Evolutionary conservation across 164 flowering plant species (phyloP).

Genomic region (Stephania yunnanensis): DNA sequence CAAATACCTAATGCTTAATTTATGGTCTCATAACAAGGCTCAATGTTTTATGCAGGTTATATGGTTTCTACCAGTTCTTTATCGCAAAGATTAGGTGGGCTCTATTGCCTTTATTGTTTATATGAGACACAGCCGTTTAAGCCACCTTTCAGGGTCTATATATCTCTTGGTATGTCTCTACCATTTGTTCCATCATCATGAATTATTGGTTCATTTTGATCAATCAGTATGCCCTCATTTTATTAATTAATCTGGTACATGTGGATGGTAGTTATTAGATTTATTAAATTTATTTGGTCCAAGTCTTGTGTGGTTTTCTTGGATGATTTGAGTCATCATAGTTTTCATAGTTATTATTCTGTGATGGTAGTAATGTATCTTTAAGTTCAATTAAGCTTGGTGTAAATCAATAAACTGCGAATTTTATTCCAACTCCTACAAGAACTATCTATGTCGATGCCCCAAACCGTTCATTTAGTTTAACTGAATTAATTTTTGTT

Average conservation of each 20-base stretch:
- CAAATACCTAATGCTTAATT: too few species aligned
- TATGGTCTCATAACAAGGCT: not conserved
- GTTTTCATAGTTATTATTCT: not conserved
- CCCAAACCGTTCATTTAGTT: too few species aligned
- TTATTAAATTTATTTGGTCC: not conserved
- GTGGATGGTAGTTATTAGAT: not conserved
- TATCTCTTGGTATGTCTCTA: constrained; percentile 57
- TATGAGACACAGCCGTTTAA: constrained; percentile 86
- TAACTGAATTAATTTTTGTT: too few species aligned
- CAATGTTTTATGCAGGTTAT: constrained; percentile 43
- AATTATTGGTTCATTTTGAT: not conserved
- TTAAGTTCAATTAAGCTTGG: too few species aligned
- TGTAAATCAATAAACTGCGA: too few species aligned
- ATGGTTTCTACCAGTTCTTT: constrained; percentile 45
- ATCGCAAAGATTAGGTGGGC: constrained; percentile 71
- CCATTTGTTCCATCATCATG: not conserved
- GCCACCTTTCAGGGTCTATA: constrained; percentile 67
- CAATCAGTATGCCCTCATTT: not conserved
- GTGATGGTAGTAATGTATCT: too few species aligned
- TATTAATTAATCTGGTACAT: not conserved
- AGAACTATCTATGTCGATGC: too few species aligned
- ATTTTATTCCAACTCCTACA: too few species aligned
- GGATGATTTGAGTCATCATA: not conserved
- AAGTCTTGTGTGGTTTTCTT: not conserved
- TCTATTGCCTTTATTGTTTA: constrained; percentile 86